Conservation (phyloP, 768 basidiomycete species). For the Pisolithus albus region DNA sequence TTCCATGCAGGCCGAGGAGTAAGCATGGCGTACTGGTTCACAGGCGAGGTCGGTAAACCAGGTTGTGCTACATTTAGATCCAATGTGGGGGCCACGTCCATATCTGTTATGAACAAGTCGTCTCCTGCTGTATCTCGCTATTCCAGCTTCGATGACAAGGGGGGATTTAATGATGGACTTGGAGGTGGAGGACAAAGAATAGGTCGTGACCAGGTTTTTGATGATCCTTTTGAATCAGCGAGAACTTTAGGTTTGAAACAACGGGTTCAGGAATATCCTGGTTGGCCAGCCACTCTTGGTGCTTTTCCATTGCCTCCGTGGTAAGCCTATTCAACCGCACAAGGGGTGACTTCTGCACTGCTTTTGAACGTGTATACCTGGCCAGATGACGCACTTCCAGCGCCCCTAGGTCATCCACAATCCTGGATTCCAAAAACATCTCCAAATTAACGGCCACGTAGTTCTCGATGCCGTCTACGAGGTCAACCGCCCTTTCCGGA, state of each 20-base stretch:
- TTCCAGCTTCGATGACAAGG: constrained; percentile 1
- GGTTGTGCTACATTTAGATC: constrained; percentile 14
- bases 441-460: constrained; percentile 86
- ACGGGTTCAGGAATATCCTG: constrained; percentile 65
- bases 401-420: constrained; percentile 70
- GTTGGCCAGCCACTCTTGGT: constrained; percentile 62
- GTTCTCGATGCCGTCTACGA: constrained; percentile 64
- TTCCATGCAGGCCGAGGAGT: constrained; percentile 42
- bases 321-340: constrained; percentile 51
- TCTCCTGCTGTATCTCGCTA: constrained; percentile 31
- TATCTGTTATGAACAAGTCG: constrained; percentile 80
- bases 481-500: constrained; percentile 54
- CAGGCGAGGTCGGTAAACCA: constrained; percentile 2
- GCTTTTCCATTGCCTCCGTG: constrained; percentile 48
- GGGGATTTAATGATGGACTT: constrained; percentile 23
- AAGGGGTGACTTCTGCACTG: constrained; percentile 65
- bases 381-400: constrained; percentile 65
- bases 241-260: constrained; percentile 23
- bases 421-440: constrained; percentile 69
- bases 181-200: constrained; percentile 4
- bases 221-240: constrained; percentile 22
- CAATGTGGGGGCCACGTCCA: constrained; percentile 34
- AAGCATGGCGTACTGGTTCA: constrained; percentile 4
- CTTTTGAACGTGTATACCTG: constrained; percentile 42
- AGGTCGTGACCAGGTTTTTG: constrained; percentile 10